Percentiles rank a stretch among this genome's conserved stretches.
phyloP scores from a whole-genome alignment of 108 stramenopile species.

The Aurantiochytrium sp. region DNA sequence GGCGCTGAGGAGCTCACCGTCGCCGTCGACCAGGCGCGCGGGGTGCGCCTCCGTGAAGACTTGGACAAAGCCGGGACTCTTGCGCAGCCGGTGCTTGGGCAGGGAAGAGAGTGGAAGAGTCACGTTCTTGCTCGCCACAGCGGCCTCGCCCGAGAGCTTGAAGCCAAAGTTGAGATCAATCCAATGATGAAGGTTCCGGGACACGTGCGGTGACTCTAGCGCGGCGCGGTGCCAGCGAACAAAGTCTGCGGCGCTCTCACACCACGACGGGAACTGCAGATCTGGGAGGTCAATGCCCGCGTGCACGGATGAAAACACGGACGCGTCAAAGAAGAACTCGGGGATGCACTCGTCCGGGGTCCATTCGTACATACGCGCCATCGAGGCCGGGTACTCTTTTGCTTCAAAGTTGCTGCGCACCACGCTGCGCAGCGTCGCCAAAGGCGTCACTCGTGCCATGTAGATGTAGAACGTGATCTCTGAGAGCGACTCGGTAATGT shows the following conservation, averaged over 20 bases:
- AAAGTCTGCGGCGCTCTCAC: slow-evolving; percentile 34
- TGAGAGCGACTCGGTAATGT: slow-evolving; percentile 64
- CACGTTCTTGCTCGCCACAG: slow-evolving; percentile 62
- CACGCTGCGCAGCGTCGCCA: slow-evolving; percentile 47
- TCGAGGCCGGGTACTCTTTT: slow-evolving; percentile 61
- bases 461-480: slow-evolving; percentile 68
- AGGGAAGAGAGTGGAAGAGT: slow-evolving; percentile 31
- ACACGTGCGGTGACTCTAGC: slow-evolving; percentile 58
- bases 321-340: slow-evolving; percentile 58
- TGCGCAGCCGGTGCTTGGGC: not conserved
- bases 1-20: not conserved
- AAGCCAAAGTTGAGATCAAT: slow-evolving; percentile 67
- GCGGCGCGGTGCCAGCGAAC: slow-evolving; percentile 13
- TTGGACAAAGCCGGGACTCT: slow-evolving; percentile 13
- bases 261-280: slow-evolving; percentile 46
- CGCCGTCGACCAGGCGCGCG: not conserved
- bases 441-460: slow-evolving; percentile 52
- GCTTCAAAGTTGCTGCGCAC: slow-evolving; percentile 62
- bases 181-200: slow-evolving; percentile 58
- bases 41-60: slow-evolving; percentile 6
- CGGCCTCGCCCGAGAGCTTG: slow-evolving; percentile 53
- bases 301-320: slow-evolving; percentile 54
- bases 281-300: slow-evolving; percentile 47
- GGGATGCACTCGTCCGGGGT: slow-evolving; percentile 71
- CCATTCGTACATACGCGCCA: slow-evolving; percentile 64